phyloP scores from a whole-genome alignment of 2,329 filamentous ascomycete species.

The Aspergillus pseudoglaucus region DNA sequence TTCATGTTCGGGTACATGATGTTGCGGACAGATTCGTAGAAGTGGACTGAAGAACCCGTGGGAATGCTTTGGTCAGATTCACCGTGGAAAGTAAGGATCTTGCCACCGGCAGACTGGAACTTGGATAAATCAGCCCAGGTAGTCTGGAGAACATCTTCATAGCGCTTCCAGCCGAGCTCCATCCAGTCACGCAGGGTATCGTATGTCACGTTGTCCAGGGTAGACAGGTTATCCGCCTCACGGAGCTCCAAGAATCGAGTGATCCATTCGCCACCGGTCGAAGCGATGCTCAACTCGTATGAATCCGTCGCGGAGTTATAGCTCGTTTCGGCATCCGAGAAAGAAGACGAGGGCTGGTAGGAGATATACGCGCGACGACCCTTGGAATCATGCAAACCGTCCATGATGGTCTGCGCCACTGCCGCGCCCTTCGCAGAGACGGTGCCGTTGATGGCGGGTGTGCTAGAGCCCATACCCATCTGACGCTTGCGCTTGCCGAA shows the following conservation, averaged over 20 bases:
- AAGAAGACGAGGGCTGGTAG: conserved; percentile 25
- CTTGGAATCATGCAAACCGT: conserved; percentile 32
- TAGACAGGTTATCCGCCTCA: conserved; percentile 2
- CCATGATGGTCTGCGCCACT: conserved; percentile 20
- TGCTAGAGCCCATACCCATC: not conserved
- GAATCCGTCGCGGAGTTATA: conserved; percentile 27
- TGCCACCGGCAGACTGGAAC: conserved; percentile 39
- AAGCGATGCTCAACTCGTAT: conserved; percentile 28
- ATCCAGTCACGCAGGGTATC: conserved; percentile 54
- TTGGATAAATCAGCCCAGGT: conserved; percentile 24
- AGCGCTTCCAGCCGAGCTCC: conserved; percentile 43
- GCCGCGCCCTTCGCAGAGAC: conserved; percentile 9
- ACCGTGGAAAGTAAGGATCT: conserved; percentile 54
- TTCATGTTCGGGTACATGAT: conserved; percentile 36
- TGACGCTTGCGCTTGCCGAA: conserved; percentile 2
- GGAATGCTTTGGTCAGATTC: conserved; percentile 51
- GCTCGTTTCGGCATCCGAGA: conserved; percentile 28
- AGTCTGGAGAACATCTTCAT: conserved; percentile 48
- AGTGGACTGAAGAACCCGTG: conserved; percentile 49
- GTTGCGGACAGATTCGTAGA: conserved; percentile 47
- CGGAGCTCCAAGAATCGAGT: conserved; percentile 6
- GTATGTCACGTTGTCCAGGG: conserved; percentile 44
- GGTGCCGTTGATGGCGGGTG: conserved; percentile 14
- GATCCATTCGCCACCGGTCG: conserved; percentile 28
- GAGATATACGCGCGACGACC: conserved; percentile 33